Evolutionary conservation across 352 stramenopile genomes (phyloP), one percentile per base, ranked within the genome.

Genomic region (Globisporangium nunn): DNA sequence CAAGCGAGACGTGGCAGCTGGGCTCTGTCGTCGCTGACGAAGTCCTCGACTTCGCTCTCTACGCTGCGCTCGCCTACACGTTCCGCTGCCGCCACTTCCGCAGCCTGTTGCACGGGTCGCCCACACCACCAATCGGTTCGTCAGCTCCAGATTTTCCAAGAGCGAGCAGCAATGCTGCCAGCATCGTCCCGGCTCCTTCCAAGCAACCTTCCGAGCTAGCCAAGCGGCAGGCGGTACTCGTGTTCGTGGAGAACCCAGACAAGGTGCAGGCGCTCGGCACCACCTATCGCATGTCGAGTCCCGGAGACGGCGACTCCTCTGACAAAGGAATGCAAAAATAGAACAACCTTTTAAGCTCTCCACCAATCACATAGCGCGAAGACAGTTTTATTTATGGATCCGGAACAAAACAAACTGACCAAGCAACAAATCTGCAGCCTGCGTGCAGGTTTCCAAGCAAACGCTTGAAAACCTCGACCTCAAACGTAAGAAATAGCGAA

Each of bases 51-150:
- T 63, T 74, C 14, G n/a, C 71, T 6, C 65, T 88, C 17, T 81
- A 73, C 54, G 35, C 71, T 5, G 46, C 63, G 1, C 62, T 87
- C 40, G 74, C 75, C 39, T 81, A 78, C 56, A 83, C 74, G 6
- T 88, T 87, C 51, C 70, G 74, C 15, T 87, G 78, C 47, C 74
- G 75, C 37, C 63, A 72, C 2, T 87, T 88, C 49, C 68, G 72
- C 41, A 68, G 71, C n/a, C 43, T 88, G 29, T 60, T 83, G 30
- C 75, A 71, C 31, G 48, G 48, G 41, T 23, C 41, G 0, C 14
- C 41, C 30, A 62, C 64, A 31, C 7, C 29, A 30, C 18, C 40
- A 14, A 17, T 4, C 28, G 53, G 7, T 8, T 41, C 28, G 17
- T 14, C 14, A 28, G 23, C n/a, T 3, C 35, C 31, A 5, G 43